Evolutionary conservation across 352 stramenopile genomes (phyloP), one percentile per base, ranked within the genome.

Genomic region (Phytophthora ramorum): DNA sequence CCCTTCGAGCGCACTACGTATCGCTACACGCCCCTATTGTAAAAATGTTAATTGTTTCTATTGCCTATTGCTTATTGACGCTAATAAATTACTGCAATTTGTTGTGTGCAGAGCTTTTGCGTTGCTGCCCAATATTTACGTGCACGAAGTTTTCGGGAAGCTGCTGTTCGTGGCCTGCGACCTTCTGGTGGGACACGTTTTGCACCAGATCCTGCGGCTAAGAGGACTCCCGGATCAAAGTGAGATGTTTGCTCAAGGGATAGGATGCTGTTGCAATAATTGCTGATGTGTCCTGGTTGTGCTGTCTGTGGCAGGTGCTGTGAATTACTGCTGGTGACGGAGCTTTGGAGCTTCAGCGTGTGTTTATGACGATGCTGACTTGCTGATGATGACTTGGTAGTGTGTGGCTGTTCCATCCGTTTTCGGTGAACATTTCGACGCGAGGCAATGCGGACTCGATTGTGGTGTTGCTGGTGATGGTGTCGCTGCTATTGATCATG

Each of bases 391-490:
- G 9, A 47, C 30, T 57, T 38, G 8, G 7, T 58, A 89, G 83
- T 41, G 68, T 98, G 20, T 99, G 97, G 97, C 73, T 99, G 16
- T 99, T 99, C 59, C 98, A 99, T 69, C 98, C 98, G 16, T 92
- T 99, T 54, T 96, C 97, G 16, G 96, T 99, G 49, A 99, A 99
- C 59, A 99, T 99, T 70, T 99, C 97, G 57, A 99, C 97, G n/a
- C 85, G 98, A 35, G 98, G 98, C 44, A 99, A 98, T 56, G 90
- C 97, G 10, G 98, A 99, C 75, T 95, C 92, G 41, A 87, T 99
- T 50, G 92, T 98, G 53, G 91, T 92, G 47, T 67, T 96, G 40
- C 79, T 99, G 19, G 96, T 99, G 51, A 76, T 99, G 53, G 64
- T 99, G 4, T 93, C 95, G 8, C 78, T 98, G 22, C 71, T 91